Evolutionary conservation across 257 asterid species (phyloP), one percentile per base, ranked within the genome.

Genomic region (Knoxia roxburghii): DNA sequence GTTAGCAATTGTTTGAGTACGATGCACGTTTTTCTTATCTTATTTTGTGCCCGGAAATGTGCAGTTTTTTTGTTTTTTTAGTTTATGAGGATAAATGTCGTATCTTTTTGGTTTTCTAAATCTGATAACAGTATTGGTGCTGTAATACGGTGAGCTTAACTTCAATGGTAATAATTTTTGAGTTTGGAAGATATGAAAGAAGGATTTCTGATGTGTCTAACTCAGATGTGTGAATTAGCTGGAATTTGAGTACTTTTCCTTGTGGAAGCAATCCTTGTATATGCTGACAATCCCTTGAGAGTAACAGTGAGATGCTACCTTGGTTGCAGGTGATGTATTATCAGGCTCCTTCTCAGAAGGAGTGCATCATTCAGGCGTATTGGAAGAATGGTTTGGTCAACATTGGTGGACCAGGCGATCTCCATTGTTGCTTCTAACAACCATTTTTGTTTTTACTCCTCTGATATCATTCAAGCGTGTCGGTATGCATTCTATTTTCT

Each of bases 301-400:
- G 68, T 63, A 37, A 64, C 14, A 35, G 2, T 49, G 37, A 13
- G 27, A 62, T 27, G 77, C n/a, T 61, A 50, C 65, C 59, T 68
- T 68, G 66, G 65, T 77, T 68, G 33, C 86, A 90, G 97, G 96
- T 55, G 97, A 90, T 75, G 96, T 90, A 78, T 78, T 90, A 51
- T 90, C 97, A 8, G 97, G 89, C 72, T 86, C 86, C 29, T 78
- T 79, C 82, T 86, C 95, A 17, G 90, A 77, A 52, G 95, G 97
- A 72, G 90, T 87, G 77, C 96, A 85, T 70, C 91, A 86, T 77
- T 82, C 82, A 1, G 96, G 96, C 33, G 92, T 90, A 70, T 61
- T 82, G 81, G 96, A 90, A 78, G 97, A 90, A 81, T 88, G 97
- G 97, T 90, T 90, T 69, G 97, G 96, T 60, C 85, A 77, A 43